Percentiles rank a stretch among this genome's conserved stretches.
Evolutionary conservation across 176 grass and related monocot genomes (phyloP).

Genomic region (Aechmea fasciata): DNA sequence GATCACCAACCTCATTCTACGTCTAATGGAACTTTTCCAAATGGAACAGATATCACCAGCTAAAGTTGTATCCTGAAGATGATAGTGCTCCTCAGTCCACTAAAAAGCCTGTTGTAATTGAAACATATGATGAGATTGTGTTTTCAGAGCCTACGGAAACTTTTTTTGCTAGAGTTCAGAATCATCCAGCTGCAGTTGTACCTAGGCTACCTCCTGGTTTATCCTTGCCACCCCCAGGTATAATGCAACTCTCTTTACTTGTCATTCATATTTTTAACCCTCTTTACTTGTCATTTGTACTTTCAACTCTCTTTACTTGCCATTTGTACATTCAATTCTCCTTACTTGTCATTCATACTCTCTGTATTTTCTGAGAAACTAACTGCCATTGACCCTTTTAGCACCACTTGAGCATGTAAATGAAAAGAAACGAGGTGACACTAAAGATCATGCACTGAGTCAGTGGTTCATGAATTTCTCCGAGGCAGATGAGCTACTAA

Average conservation of each 20-base stretch:
- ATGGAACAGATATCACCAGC: slow-evolving; percentile 59
- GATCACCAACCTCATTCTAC: background rate
- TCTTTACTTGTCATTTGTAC: background rate
- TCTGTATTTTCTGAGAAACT: background rate
- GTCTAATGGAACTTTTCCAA: background rate
- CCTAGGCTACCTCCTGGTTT: slow-evolving; percentile 77
- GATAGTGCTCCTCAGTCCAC: slow-evolving; percentile 53
- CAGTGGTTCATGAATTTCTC: slow-evolving; percentile 92
- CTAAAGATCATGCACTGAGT: slow-evolving; percentile 73
- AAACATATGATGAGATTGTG: slow-evolving; percentile 74
- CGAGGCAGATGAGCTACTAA: slow-evolving; percentile 92
- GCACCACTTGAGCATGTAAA: slow-evolving; percentile 39
- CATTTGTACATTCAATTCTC: background rate
- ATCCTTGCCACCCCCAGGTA: slow-evolving; percentile 69
- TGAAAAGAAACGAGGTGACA: slow-evolving; percentile 74
- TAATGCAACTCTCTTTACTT: background rate
- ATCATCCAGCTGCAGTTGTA: slow-evolving; percentile 82
- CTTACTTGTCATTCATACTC: background rate
- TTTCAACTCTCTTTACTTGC: slow-evolving; percentile 1
- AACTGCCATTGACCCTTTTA: slow-evolving; percentile 11
- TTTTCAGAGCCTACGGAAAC: slow-evolving; percentile 72
- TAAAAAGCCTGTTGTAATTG: slow-evolving; percentile 84
- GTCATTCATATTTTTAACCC: background rate
- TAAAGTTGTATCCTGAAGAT: slow-evolving; percentile 85
- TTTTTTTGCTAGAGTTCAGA: slow-evolving; percentile 74